Evolutionary conservation across 2,329 filamentous ascomycete species (phyloP).

Genomic region (Hymenoscyphus salicellus): DNA sequence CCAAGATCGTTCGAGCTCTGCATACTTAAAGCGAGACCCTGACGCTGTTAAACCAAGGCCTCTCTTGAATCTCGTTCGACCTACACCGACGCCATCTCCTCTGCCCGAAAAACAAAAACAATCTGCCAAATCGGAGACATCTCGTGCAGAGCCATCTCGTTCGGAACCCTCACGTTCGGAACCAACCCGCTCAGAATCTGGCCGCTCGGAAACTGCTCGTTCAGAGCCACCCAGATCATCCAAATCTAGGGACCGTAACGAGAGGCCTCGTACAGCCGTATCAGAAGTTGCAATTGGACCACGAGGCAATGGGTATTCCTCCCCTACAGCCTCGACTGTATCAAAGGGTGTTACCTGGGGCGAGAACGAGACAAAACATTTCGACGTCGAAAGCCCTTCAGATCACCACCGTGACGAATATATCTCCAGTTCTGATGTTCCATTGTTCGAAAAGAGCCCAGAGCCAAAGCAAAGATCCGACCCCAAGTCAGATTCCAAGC

Average conservation of each 20-base stretch:
- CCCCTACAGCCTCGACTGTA: conserved; percentile 43
- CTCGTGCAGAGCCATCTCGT: conserved; percentile 24
- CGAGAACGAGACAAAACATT: conserved; percentile 62
- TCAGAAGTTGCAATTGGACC: conserved; percentile 41
- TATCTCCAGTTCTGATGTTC: conserved; percentile 22
- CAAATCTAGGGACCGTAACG: conserved; percentile 29
- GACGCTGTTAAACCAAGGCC: conserved; percentile 42
- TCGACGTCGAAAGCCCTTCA: conserved; percentile 59
- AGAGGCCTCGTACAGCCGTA: conserved; percentile 18
- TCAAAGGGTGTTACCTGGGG: conserved; percentile 64
- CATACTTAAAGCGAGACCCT: conserved; percentile 30
- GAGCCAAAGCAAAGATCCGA: conserved; percentile 32
- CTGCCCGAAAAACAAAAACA: conserved; percentile 40
- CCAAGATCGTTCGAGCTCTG: conserved; percentile 23
- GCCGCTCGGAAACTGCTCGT: conserved; percentile 9
- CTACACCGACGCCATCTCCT: conserved; percentile 56
- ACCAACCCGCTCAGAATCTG: conserved; percentile 4
- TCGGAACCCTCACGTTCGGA: conserved; percentile 12
- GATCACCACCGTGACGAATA: conserved; percentile 34
- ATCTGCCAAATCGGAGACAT: conserved; percentile 21
- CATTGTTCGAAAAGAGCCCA: conserved; percentile 37
- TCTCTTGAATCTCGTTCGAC: conserved; percentile 58
- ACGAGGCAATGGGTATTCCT: conserved; percentile 40
- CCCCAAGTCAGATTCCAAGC: conserved; percentile 24
- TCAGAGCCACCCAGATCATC: conserved; percentile 13